Evolutionary conservation across 257 asterid species (phyloP).

Genomic region (Nicotiana undulata): DNA sequence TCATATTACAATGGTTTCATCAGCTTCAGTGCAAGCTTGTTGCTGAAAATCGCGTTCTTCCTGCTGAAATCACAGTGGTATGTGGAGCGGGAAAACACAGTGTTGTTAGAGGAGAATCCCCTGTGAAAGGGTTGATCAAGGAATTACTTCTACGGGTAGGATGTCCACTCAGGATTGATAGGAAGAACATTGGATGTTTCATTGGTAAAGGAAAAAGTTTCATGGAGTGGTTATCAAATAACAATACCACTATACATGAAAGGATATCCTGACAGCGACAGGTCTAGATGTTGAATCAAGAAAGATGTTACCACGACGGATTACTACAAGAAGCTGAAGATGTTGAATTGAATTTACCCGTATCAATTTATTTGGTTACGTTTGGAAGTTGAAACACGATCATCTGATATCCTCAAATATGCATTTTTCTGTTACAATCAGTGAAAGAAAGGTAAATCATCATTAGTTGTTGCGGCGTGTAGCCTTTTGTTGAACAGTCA

Average conservation of each 20-base stretch:
- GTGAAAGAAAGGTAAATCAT: not conserved
- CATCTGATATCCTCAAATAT: not conserved
- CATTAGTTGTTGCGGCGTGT: not conserved
- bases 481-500: not conserved
- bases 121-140: slow-evolving; percentile 54
- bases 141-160: slow-evolving; percentile 38
- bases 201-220: slow-evolving; percentile 58
- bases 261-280: not conserved
- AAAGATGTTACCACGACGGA: not conserved
- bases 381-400: not conserved
- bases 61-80: slow-evolving; percentile 49
- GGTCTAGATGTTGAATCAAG: not conserved
- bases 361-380: not conserved
- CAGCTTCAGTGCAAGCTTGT: slow-evolving; percentile 34
- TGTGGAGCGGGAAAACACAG: slow-evolving; percentile 87
- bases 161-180: slow-evolving; percentile 74
- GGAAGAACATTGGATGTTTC: slow-evolving; percentile 73
- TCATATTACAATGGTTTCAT: slow-evolving; percentile 69
- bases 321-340: not conserved
- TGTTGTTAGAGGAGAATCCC: slow-evolving; percentile 61
- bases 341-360: not conserved
- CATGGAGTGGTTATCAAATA: slow-evolving; percentile 49
- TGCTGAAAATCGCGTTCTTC: slow-evolving; percentile 23
- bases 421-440: not conserved
- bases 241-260: slow-evolving; percentile 1